Evolutionary conservation across 1,139 yeast species (phyloP), one percentile per base, ranked within the genome.

Genomic region (Zygosaccharomyces sapae): DNA sequence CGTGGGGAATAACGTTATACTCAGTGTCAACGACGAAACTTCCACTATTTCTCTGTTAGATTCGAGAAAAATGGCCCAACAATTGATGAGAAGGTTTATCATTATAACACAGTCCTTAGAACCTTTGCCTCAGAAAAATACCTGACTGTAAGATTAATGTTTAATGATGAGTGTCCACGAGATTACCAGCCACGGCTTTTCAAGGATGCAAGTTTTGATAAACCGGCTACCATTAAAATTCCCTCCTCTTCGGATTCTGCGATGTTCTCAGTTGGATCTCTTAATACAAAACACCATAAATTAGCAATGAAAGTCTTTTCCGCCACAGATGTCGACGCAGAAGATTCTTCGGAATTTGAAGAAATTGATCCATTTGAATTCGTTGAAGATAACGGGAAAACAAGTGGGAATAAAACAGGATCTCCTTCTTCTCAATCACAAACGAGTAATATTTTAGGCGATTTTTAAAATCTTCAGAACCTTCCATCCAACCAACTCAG

Each of bases 101-200:
- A 66, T 77, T 1, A 61, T 75, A n/a, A 76, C 82, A 0, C 83
- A 79, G 58, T 65, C 74, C 0, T 65, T 79, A 30, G 73, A 76
- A 19, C 72, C 77, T 0, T 58, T 78, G 33, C 83, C 83, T 1
- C 60, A 63, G 2, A 65, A 71, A 70, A 76, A 45, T 72, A 55
- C 44, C 55, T 77, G 33, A 66, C 75, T 0, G 68, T 80, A 67
- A 69, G 77, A 49, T 61, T 80, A 45, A 50, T 76, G 51, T 79
- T 73, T 55, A 76, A 73, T 49, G 76, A 76, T 3, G 49, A 45
- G 2, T 72, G 79, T 33, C 81, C 83, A 2, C 44, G 48, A 0
- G 62, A 67, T 31, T 78, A 74, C 52, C 80, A 77, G 53, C 81
- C 83, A 0, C 65, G 67, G 0, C 57, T 68, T 18, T 79, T 78